Evolutionary conservation across 139 green algal genomes (phyloP).

Genomic region (Tetradesmus lagerheimii): DNA sequence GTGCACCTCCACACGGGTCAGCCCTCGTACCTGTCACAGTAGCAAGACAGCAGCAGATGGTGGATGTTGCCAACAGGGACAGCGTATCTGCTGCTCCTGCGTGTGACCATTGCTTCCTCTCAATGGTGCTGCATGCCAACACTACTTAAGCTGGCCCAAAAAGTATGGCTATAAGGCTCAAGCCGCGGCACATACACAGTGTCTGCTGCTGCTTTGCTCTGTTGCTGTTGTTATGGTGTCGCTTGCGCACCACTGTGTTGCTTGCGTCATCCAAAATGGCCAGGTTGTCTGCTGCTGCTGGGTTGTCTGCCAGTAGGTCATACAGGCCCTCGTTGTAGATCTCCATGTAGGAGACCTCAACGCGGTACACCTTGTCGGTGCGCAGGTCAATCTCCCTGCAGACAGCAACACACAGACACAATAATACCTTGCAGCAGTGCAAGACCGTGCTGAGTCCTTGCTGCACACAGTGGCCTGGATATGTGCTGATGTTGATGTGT

Average conservation of each 20-base stretch:
- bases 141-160: background rate
- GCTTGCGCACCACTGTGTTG: slow-evolving; percentile 32
- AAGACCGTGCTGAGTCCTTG: background rate
- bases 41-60: background rate
- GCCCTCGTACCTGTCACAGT: slow-evolving; percentile 62
- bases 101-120: background rate
- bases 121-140: background rate
- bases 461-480: background rate
- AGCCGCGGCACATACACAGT: background rate
- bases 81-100: background rate
- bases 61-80: background rate
- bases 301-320: slow-evolving; percentile 78
- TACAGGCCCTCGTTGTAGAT: slow-evolving; percentile 87
- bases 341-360: slow-evolving; percentile 83
- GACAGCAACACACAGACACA: background rate
- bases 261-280: slow-evolving; percentile 66
- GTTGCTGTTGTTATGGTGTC: background rate
- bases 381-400: slow-evolving; percentile 46
- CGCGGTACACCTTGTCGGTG: slow-evolving; percentile 20
- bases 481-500: background rate
- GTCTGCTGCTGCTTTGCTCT: background rate
- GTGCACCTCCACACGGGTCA: slow-evolving; percentile 66
- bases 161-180: background rate
- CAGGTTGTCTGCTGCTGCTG: slow-evolving; percentile 59
- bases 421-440: slow-evolving; percentile 35